Base-by-base conservation (phyloP, 805 yeast species). In the Zygosaccharomyces bailii region DNA sequence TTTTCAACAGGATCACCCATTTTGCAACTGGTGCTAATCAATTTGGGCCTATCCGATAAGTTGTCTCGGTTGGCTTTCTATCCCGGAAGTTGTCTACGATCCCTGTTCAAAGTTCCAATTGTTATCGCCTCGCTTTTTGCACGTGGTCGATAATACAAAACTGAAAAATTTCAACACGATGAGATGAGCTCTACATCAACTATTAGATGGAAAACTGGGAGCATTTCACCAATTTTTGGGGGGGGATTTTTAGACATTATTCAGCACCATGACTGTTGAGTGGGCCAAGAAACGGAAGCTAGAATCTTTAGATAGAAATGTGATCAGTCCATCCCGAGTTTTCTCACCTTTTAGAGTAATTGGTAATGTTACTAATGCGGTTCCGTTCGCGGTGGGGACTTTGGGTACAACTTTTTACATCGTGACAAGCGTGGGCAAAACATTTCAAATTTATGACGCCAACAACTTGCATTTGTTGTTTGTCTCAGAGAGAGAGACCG, bases 401-500 rank as follows among this genome's bases (percentile, higher is more conserved):
- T 73, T 91, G 47, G 99, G 99, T 42, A 75, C 86, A 11, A 80
- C 95, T 1, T 90, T 85, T 57, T 85, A 90, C 57, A 79, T 88
- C 31, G 95, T 84, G 13, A 91, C 98, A 0, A 81, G 86, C 35
- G 96, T 93, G 17, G 98, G 97, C 2, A 74, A 80, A 42, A 75
- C 91, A 1, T 87, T 93, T 69, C 98, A 91, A 64, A 87, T 93
- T 21, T 93, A 86, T 59, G 99, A 93, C 68, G 96, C 86, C 56
- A 80, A 91, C 24, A 87, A 86, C 5, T 70, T 91, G 50, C 93
- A 86, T 54, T 70, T 91, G 50, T 69, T 91, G 17, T 91, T 93
- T 66, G 95, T 91, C 9, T 86, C 96, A 0, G 86, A 80, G 52
- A 77, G 75, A 16, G 91, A 86, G 61, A 84, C 96, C 0, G 75